These are phyloP conservation scores for Alternaria consortialis DNA, from an alignment of 2,329 filamentous ascomycete species.

Conservation along the genomic window DNA sequence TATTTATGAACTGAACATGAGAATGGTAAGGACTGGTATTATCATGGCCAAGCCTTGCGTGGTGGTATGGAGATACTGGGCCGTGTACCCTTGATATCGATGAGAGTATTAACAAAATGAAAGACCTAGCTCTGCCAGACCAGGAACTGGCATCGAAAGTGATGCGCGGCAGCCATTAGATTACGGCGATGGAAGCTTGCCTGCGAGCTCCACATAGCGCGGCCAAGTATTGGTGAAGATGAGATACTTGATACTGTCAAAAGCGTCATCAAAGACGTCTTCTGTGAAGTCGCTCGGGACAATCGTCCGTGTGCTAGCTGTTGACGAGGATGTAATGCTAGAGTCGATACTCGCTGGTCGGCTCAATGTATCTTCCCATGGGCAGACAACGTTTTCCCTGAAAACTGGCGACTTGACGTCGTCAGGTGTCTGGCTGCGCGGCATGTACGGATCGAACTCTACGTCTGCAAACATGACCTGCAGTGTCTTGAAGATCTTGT, in stretches of 20 bases:
- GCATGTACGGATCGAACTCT: conserved; percentile 50
- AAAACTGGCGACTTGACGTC: conserved; percentile 32
- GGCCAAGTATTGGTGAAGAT: conserved; percentile 53
- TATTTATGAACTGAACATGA: background rate
- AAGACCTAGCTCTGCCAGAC: background rate
- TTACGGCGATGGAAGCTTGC: conserved; percentile 22
- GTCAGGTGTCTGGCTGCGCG: conserved; percentile 34
- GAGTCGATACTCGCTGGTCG: conserved; percentile 46
- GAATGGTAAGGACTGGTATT: background rate
- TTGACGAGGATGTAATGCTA: conserved; percentile 33
- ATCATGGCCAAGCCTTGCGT: background rate
- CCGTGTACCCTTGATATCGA: background rate
- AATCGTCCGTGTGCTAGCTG: conserved; percentile 34
- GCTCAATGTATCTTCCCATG: conserved; percentile 48
- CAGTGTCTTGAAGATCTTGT: conserved; percentile 50
- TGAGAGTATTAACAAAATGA: background rate
- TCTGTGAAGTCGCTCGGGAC: conserved; percentile 49
- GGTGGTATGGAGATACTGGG: background rate
- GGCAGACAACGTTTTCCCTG: conserved; percentile 49
- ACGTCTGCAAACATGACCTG: conserved; percentile 43
- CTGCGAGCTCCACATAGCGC: conserved; percentile 44
- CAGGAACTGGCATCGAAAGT: background rate
- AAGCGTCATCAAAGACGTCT: conserved; percentile 47
- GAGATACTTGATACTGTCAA: conserved; percentile 51
- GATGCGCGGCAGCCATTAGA: background rate